A percentile compares a stretch with the other conserved stretches of the same genome.
Evolutionary conservation across 2,329 filamentous ascomycete species (phyloP).

Genomic region (Blastomyces percursus): DNA sequence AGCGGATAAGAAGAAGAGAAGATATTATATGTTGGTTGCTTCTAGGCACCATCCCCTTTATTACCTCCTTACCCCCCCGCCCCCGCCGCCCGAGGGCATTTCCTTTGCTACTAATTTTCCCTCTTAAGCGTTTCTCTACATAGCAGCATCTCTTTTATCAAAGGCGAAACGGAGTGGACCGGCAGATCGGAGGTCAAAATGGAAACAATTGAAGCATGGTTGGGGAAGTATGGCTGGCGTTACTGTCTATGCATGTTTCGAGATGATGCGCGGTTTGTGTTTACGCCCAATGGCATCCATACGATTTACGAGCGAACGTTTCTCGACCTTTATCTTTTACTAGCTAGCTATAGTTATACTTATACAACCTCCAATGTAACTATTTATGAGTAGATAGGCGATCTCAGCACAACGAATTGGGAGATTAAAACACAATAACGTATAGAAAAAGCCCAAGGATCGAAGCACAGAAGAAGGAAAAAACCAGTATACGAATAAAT

Average conservation of each 20-base stretch:
- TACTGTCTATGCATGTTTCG: background rate
- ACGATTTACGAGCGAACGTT: too few species aligned
- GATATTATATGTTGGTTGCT: background rate
- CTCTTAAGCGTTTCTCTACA: background rate
- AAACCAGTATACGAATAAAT: background rate
- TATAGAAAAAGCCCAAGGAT: too few species aligned
- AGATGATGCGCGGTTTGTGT: too few species aligned
- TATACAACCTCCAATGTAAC: background rate
- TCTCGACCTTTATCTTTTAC: too few species aligned
- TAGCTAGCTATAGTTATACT: background rate
- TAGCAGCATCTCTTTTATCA: background rate
- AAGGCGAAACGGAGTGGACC: background rate
- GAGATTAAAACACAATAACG: too few species aligned
- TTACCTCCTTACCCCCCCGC: background rate
- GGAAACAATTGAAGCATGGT: background rate
- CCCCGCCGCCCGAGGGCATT: too few species aligned
- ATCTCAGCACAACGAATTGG: too few species aligned
- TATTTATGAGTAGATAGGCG: too few species aligned
- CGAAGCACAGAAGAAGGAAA: background rate
- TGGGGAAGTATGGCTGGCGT: background rate
- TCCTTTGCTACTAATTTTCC: background rate
- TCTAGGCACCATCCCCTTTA: background rate
- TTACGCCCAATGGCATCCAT: too few species aligned
- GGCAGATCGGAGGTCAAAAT: background rate
- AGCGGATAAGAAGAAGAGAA: background rate